Base-by-base conservation (phyloP, 805 yeast genomes). In the Lipomyces spencermartinsiae region DNA sequence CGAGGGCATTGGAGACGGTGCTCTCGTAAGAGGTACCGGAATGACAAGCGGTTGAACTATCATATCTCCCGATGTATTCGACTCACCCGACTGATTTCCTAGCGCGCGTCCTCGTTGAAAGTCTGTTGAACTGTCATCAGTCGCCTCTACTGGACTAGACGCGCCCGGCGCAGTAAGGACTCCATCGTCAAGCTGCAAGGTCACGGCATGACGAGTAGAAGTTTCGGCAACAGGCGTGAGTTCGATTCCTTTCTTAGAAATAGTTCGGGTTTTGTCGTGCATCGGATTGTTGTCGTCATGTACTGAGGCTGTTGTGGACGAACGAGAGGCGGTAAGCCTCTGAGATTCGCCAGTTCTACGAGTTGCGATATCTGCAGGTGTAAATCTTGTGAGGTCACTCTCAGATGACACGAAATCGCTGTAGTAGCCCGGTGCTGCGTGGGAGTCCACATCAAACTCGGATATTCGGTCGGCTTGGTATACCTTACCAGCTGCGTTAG, bases 391-490 rank as follows among this genome's bases (percentile, higher is more conserved):
- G 22, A 22, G 34, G n/a, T 22, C 19, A 16, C n/a, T 31, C 14
- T 22, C 57, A n/a, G 39, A 9, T 39, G 62, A 14, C 10, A 29
- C 34, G 8, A 33, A 29, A 31, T 64, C 67, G 14, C 34, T n/a
- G 25, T 35, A 64, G 35, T 22, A 34, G 14, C 19, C 34, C 14
- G 37, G 12, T 9, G 31, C 14, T 3, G 63, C 31, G n/a, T 39
- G 35, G 19, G 35, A 22, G 10, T 58, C 39, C 3, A 53, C 61
- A 35, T 65, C 68, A 34, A 65, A 61, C 29, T 43, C 37, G 10
- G 68, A 61, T 9, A 65, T 51, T n/a, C 53, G 53, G 39, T 65
- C 68, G 8, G 68, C 68, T 4, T 37, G 33, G 54, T 65, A 65
- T 2, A 65, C 56, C 56, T 53, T 49, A 6, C 14, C 31, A 31